phyloP scores from a whole-genome alignment of 371 early-diverging fungal species.

The Smittium culicis region DNA sequence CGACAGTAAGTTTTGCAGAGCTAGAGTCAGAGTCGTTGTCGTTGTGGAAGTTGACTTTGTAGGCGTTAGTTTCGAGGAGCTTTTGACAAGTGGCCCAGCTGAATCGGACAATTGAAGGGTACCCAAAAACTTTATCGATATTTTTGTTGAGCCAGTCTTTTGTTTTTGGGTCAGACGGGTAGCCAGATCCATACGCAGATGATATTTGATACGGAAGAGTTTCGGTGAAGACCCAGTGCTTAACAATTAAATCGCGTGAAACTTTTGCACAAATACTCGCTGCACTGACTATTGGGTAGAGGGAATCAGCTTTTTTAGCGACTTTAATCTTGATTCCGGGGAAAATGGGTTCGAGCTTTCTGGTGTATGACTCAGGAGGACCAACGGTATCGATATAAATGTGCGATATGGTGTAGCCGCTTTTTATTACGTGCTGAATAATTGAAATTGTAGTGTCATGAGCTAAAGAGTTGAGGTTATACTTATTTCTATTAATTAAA shows the following conservation, averaged over 20 bases:
- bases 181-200: slow-evolving; percentile 84
- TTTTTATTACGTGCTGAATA: slow-evolving; percentile 45
- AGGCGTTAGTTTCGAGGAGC: slow-evolving; percentile 38
- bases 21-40: neutral
- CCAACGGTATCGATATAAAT: slow-evolving; percentile 98
- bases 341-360: slow-evolving; percentile 54
- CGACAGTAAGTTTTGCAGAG: neutral
- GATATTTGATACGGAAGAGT: slow-evolving; percentile 30
- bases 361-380: slow-evolving; percentile 67
- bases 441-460: slow-evolving; percentile 83
- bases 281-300: slow-evolving; percentile 93
- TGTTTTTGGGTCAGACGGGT: slow-evolving; percentile 97
- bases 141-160: slow-evolving; percentile 71
- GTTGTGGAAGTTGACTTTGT: slow-evolving; percentile 2
- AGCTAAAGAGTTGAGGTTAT: slow-evolving; percentile 89
- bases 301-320: slow-evolving; percentile 91
- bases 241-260: slow-evolving; percentile 73
- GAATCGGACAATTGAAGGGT: slow-evolving; percentile 82
- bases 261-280: slow-evolving; percentile 99
- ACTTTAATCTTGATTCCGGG: slow-evolving; percentile 68
- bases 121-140: slow-evolving; percentile 83
- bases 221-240: slow-evolving; percentile 73
- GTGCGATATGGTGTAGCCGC: slow-evolving; percentile 51
- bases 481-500: slow-evolving; percentile 44
- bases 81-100: slow-evolving; percentile 88